Conservation (phyloP, 176 grass and related monocot species). For the Ampelocalamus luodianensis region DNA sequence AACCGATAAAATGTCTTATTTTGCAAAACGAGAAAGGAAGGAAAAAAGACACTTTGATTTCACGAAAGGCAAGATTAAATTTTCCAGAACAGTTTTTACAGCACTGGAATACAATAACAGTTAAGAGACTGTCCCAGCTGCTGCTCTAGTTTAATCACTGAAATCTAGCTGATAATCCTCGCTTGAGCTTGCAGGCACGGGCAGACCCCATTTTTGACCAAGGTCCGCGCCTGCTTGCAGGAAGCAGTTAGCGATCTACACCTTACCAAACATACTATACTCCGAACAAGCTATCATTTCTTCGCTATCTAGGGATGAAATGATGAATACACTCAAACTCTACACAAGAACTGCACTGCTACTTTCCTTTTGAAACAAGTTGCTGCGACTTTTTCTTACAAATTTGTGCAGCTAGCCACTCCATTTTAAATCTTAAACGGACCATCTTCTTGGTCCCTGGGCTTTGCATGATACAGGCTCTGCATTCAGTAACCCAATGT, state of each 20-base stretch:
- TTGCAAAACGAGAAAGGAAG: not conserved
- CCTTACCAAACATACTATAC: not conserved
- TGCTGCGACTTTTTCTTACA: not conserved
- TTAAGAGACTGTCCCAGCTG: not conserved
- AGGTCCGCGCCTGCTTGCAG: too few relatives aligned
- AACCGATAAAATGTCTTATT: not conserved
- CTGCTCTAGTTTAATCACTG: not conserved
- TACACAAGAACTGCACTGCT: conserved; percentile 9
- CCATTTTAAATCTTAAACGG: conserved; percentile 7
- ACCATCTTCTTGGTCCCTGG: conserved; percentile 15
- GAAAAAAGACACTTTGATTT: not conserved
- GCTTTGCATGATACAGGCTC: conserved; percentile 1
- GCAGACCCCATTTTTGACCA: too few relatives aligned
- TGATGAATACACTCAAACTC: not conserved
- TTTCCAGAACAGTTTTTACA: not conserved
- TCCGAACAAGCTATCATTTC: not conserved
- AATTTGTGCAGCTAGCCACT: conserved; percentile 9
- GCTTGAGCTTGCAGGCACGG: conserved; percentile 7
- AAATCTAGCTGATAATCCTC: not conserved
- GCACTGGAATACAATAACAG: not conserved
- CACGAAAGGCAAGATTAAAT: not conserved
- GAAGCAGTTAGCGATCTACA: not conserved
- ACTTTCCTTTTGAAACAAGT: not conserved
- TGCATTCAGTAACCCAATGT: conserved; percentile 6
- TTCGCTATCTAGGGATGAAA: not conserved